Conservation (phyloP, 2,329 filamentous ascomycete genomes). For the Alternaria sp. region DNA sequence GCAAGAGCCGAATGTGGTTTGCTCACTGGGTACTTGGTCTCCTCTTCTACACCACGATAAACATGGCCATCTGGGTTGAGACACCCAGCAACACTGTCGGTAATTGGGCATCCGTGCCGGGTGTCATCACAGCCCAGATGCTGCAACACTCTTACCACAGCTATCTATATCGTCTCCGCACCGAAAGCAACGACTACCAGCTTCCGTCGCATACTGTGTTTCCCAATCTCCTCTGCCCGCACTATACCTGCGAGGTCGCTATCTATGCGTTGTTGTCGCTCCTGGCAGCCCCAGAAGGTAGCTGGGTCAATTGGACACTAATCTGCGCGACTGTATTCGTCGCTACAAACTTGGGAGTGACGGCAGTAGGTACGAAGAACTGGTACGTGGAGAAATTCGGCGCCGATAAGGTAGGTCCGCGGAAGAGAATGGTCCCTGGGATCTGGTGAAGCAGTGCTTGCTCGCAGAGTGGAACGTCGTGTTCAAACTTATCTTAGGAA, state of each 20-base stretch:
- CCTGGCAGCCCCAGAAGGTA: slow-evolving; percentile 73
- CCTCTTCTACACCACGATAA: slow-evolving; percentile 77
- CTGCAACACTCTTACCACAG: slow-evolving; percentile 72
- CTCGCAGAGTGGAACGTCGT: background rate
- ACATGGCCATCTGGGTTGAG: slow-evolving; percentile 85
- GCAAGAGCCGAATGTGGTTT: slow-evolving; percentile 82
- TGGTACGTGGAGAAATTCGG: slow-evolving; percentile 57
- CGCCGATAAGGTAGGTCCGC: slow-evolving; percentile 36
- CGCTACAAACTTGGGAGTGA: slow-evolving; percentile 79
- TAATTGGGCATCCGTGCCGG: slow-evolving; percentile 64
- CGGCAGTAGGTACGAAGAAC: slow-evolving; percentile 76
- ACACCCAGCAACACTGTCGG: slow-evolving; percentile 57
- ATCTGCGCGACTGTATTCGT: slow-evolving; percentile 77
- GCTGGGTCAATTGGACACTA: slow-evolving; percentile 76
- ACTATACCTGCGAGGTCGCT: slow-evolving; percentile 88
- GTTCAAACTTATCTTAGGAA: background rate
- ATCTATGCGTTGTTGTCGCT: slow-evolving; percentile 84
- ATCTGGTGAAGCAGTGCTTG: slow-evolving; percentile 37
- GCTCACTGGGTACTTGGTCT: slow-evolving; percentile 84
- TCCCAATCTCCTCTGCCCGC: slow-evolving; percentile 77
- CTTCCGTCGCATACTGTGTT: slow-evolving; percentile 80
- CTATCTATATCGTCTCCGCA: slow-evolving; percentile 56
- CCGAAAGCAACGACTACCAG: slow-evolving; percentile 71
- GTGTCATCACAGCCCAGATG: slow-evolving; percentile 75
- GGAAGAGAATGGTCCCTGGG: slow-evolving; percentile 45